phyloP scores from a whole-genome alignment of 1,284 basidiomycete species.

The Sporisorium reilianum region DNA sequence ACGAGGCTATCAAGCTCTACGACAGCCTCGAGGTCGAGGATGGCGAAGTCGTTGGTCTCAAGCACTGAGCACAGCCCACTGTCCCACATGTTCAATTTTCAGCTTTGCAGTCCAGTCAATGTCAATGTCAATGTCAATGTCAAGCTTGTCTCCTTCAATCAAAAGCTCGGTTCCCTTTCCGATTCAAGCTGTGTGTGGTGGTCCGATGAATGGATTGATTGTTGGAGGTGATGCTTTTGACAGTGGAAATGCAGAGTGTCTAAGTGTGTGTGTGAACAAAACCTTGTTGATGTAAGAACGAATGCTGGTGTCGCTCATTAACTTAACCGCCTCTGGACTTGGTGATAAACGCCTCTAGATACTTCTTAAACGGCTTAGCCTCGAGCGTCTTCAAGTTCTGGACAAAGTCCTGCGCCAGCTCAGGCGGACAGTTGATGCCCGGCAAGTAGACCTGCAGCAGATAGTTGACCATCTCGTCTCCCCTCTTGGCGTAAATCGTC shows the following conservation, averaged over 20 bases:
- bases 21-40: slow-evolving; percentile 76
- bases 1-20: slow-evolving; percentile 78
- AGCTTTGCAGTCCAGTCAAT: not conserved
- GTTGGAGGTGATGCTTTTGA: not conserved
- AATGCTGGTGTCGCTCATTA: too few relatives aligned
- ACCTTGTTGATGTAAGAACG: too few relatives aligned
- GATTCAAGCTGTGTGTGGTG: too few relatives aligned
- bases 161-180: not conserved
- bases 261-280: not conserved
- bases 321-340: slow-evolving; percentile 41
- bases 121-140: too few relatives aligned
- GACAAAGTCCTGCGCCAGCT: slow-evolving; percentile 80
- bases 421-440: slow-evolving; percentile 85
- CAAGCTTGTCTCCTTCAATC: not conserved
- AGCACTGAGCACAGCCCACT: slow-evolving; percentile 17
- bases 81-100: not conserved
- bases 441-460: slow-evolving; percentile 85
- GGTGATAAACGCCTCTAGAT: slow-evolving; percentile 55
- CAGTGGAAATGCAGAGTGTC: not conserved
- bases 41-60: slow-evolving; percentile 73
- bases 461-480: slow-evolving; percentile 85
- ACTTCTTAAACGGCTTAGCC: slow-evolving; percentile 78
- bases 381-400: slow-evolving; percentile 71
- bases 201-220: not conserved
- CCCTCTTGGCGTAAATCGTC: slow-evolving; percentile 80